These are phyloP conservation scores for Coix lacrymajobi DNA, from an alignment of 176 grass and related monocot species.

Conservation along the genomic window DNA sequence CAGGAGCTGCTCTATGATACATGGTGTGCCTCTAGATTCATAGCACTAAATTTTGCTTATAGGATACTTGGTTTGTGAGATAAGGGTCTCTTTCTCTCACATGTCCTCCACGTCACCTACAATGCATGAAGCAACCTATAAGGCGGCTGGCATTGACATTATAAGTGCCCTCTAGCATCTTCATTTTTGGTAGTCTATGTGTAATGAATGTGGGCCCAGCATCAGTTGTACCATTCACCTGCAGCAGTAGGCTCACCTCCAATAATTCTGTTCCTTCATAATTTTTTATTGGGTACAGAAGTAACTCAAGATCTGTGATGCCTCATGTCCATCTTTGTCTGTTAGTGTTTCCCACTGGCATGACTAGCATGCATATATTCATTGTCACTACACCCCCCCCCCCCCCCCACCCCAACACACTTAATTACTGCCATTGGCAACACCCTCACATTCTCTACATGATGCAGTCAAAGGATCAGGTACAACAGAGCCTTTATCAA, in stretches of 20 bases:
- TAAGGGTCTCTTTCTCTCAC: background rate
- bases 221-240: background rate
- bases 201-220: background rate
- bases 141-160: background rate
- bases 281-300: background rate
- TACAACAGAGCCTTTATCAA: background rate
- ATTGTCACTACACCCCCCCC: background rate
- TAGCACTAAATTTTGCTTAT: background rate
- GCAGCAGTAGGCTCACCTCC: background rate
- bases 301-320: background rate
- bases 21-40: background rate
- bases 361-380: background rate
- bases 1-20: background rate
- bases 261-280: background rate
- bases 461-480: background rate
- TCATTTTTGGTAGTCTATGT: background rate
- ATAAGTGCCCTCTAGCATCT: background rate
- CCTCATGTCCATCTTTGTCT: background rate
- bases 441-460: background rate
- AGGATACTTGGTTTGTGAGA: background rate
- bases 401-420: too few species aligned
- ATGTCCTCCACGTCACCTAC: background rate
- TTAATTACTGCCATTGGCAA: background rate
- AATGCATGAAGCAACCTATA: background rate
- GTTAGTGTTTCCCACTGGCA: background rate